Evolutionary conservation across 441 rosid genomes (phyloP).

Genomic region (Isatis lusitanica): DNA sequence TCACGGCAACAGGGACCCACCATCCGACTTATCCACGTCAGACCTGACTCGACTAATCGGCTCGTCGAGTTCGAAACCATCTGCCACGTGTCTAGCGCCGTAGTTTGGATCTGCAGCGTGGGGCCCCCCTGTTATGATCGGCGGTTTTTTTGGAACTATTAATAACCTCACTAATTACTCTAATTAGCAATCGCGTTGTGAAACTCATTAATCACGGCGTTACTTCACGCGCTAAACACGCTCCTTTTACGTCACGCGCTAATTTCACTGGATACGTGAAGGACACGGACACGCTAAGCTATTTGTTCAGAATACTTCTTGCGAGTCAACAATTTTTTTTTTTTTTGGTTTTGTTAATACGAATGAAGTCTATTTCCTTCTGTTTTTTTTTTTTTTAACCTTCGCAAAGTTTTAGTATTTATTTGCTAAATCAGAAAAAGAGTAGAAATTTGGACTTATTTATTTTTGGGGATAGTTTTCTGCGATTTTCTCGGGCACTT

Average conservation of each 20-base stretch:
- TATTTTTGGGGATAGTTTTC: constrained; percentile 13
- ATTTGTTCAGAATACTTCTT: neutral
- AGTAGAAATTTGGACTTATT: neutral
- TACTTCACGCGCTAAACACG: neutral
- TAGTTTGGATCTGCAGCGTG: constrained; percentile 19
- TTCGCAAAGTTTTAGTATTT: neutral
- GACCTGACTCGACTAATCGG: constrained; percentile 37
- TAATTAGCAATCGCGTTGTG: constrained; percentile 25
- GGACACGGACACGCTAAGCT: neutral
- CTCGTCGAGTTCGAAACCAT: constrained; percentile 41
- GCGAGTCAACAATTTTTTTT: constrained; percentile 29
- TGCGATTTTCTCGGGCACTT: constrained; percentile 20
- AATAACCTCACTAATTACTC: neutral
- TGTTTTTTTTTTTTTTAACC: neutral
- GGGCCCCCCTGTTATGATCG: constrained; percentile 38
- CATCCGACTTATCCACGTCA: constrained; percentile 54
- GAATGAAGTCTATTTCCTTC: neutral
- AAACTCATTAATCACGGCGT: constrained; percentile 12
- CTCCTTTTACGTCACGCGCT: neutral
- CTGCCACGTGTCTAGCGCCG: constrained; percentile 45
- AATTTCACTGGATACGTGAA: constrained; percentile 2
- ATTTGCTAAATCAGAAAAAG: neutral
- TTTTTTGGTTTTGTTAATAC: neutral
- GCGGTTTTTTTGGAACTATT: constrained; percentile 26
- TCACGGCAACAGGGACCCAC: constrained; percentile 36